Evolutionary conservation across 23 red algal genomes (phyloP).

Genomic region (Agarophyton chilense): DNA sequence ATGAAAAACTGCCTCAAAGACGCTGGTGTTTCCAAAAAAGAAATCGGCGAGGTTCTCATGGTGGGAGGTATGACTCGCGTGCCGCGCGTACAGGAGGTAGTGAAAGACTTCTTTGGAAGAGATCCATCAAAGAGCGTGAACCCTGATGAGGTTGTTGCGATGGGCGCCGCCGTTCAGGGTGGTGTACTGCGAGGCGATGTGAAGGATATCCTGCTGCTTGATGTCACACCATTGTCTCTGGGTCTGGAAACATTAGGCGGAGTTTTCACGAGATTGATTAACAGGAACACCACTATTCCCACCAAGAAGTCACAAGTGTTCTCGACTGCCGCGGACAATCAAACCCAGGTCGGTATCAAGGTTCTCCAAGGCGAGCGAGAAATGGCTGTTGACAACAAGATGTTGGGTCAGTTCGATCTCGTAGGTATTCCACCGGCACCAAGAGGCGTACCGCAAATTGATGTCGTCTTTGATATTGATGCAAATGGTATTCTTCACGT

Average conservation of each 20-base stretch:
- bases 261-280: constrained; percentile 88
- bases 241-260: constrained; percentile 91
- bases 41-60: constrained; percentile 95
- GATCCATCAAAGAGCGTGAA: constrained; percentile 97
- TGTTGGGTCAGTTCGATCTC: constrained; percentile 86
- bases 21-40: constrained; percentile 79
- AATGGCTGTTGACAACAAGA: constrained; percentile 93
- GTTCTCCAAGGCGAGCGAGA: constrained; percentile 93
- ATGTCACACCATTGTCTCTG: constrained; percentile 90
- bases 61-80: constrained; percentile 98
- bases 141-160: constrained; percentile 99
- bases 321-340: constrained; percentile 91
- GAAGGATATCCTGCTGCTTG: constrained; percentile 91
- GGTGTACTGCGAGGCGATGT: constrained; percentile 91
- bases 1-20: constrained; percentile 98
- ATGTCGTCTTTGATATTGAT: constrained; percentile 96
- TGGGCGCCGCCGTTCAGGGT: constrained; percentile 98
- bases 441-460: constrained; percentile 93
- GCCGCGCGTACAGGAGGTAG: constrained; percentile 82
- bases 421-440: constrained; percentile 88
- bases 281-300: constrained; percentile 95
- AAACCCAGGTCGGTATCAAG: constrained; percentile 90
- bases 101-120: constrained; percentile 95
- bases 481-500: constrained; percentile 97
- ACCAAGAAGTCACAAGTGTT: constrained; percentile 95